phyloP scores from a whole-genome alignment of 441 rosid species.

The Bruguiera hainesii region DNA sequence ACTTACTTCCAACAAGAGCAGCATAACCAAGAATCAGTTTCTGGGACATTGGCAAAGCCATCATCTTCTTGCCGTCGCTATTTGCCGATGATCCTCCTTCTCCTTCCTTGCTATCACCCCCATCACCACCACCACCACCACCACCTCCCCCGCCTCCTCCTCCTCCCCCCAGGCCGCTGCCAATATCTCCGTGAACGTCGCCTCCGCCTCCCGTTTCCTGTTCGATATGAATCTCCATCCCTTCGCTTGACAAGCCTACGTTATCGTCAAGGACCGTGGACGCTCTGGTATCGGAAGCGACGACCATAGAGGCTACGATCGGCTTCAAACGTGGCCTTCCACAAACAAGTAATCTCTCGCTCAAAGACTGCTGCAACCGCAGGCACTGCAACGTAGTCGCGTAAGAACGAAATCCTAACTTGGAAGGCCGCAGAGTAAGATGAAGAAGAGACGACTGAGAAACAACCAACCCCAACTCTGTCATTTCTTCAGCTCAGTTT shows the following conservation, averaged over 20 bases:
- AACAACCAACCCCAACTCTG: slow-evolving; percentile 22
- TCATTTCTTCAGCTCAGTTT: slow-evolving; percentile 12
- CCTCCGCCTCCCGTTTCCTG: slow-evolving; percentile 38
- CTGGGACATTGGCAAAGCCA: slow-evolving; percentile 75
- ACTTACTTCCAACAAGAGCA: slow-evolving; percentile 66
- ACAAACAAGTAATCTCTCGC: slow-evolving; percentile 1
- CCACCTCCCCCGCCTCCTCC: slow-evolving; percentile 18
- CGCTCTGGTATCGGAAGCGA: slow-evolving; percentile 30
- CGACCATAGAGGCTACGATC: slow-evolving; percentile 20
- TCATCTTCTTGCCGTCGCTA: slow-evolving; percentile 26
- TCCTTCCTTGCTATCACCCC: slow-evolving; percentile 24
- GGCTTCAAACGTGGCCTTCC: slow-evolving; percentile 13
- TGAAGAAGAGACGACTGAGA: slow-evolving; percentile 43
- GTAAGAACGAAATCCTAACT: slow-evolving; percentile 20
- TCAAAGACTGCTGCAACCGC: slow-evolving; percentile 6
- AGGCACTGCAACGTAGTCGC: slow-evolving; percentile 15
- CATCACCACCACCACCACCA: slow-evolving; percentile 34
- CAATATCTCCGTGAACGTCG: slow-evolving; percentile 23
- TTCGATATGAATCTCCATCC: slow-evolving; percentile 30
- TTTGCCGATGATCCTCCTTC: slow-evolving; percentile 36
- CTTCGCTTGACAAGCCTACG: slow-evolving; percentile 37
- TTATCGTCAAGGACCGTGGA: slow-evolving; percentile 29
- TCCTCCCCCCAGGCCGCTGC: slow-evolving; percentile 34
- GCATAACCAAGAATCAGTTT: slow-evolving; percentile 78
- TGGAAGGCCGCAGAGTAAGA: slow-evolving; percentile 28